Percentiles rank a stretch among this genome's conserved stretches.
phyloP scores from a whole-genome alignment of 176 grass and related monocot genomes.

The Phragmites australis region DNA sequence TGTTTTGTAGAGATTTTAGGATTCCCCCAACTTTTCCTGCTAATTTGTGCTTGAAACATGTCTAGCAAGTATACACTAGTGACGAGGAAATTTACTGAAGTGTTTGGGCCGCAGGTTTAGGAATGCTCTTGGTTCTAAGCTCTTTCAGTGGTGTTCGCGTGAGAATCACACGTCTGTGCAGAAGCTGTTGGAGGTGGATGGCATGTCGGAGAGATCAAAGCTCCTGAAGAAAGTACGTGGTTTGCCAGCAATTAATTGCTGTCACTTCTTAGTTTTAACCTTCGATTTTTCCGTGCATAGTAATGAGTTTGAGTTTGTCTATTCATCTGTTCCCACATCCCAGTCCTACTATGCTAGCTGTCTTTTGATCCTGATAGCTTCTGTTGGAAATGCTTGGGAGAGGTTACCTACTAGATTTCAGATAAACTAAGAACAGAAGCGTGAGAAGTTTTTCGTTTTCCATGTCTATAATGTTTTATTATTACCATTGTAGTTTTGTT shows the following conservation, averaged over 20 bases:
- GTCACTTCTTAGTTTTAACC: constrained; percentile 2
- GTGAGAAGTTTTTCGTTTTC: neutral
- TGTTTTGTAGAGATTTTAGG: neutral
- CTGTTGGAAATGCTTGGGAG: neutral
- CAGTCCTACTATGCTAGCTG: neutral
- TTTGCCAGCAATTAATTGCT: neutral
- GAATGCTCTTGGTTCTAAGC: constrained; percentile 55
- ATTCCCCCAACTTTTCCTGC: neutral
- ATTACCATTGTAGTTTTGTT: neutral
- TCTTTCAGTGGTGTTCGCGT: constrained; percentile 56
- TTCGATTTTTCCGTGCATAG: neutral
- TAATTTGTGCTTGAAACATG: neutral
- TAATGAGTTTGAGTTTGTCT: constrained; percentile 5
- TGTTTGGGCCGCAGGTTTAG: constrained; percentile 55
- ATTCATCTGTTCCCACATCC: constrained; percentile 10
- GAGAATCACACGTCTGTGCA: constrained; percentile 52
- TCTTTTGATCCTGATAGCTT: neutral
- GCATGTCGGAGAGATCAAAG: constrained; percentile 54
- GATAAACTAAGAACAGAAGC: neutral
- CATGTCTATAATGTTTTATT: neutral
- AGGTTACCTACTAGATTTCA: constrained; percentile 11
- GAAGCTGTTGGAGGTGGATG: constrained; percentile 52
- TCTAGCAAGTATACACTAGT: neutral
- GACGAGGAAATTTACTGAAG: neutral
- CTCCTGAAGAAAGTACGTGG: constrained; percentile 58